Evolutionary conservation across 148 eudicot species (phyloP).

Genomic region (Cornus kousa): DNA sequence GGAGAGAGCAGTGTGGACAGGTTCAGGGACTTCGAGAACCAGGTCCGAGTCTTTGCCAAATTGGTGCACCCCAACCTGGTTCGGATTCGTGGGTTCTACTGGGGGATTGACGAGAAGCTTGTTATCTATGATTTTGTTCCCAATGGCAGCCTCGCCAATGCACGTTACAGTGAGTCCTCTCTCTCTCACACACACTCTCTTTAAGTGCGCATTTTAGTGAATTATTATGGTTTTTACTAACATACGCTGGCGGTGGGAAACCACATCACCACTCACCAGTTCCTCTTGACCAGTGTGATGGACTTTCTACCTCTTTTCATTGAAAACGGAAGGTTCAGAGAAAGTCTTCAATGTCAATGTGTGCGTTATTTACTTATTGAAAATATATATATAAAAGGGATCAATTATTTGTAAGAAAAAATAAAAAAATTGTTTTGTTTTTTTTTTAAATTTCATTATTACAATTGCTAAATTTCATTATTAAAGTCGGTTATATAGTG

Average conservation of each 20-base stretch:
- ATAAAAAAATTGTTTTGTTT: too few relatives aligned
- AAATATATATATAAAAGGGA: too few relatives aligned
- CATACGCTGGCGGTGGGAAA: not conserved
- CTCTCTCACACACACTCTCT: not conserved
- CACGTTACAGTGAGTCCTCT: slow-evolving; percentile 70
- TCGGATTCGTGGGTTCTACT: slow-evolving; percentile 80
- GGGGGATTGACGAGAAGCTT: slow-evolving; percentile 89
- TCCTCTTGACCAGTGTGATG: too few relatives aligned
- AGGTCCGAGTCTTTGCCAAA: slow-evolving; percentile 70
- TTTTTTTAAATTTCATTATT: too few relatives aligned
- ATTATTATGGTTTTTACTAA: not conserved
- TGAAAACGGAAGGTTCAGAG: too few relatives aligned
- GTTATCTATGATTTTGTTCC: slow-evolving; percentile 82
- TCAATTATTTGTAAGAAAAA: too few relatives aligned
- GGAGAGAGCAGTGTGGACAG: slow-evolving; percentile 64
- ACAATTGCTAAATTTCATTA: too few relatives aligned
- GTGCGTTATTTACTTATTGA: too few relatives aligned
- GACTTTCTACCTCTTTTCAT: too few relatives aligned
- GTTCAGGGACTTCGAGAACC: slow-evolving; percentile 76
- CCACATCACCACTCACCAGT: not conserved
- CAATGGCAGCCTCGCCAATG: slow-evolving; percentile 88
- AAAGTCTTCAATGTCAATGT: too few relatives aligned
- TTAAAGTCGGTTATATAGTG: too few relatives aligned
- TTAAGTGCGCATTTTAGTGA: not conserved
- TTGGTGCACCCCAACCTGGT: slow-evolving; percentile 81